phyloP scores from a whole-genome alignment of 139 green algal species.

The Micractinium sp. region DNA sequence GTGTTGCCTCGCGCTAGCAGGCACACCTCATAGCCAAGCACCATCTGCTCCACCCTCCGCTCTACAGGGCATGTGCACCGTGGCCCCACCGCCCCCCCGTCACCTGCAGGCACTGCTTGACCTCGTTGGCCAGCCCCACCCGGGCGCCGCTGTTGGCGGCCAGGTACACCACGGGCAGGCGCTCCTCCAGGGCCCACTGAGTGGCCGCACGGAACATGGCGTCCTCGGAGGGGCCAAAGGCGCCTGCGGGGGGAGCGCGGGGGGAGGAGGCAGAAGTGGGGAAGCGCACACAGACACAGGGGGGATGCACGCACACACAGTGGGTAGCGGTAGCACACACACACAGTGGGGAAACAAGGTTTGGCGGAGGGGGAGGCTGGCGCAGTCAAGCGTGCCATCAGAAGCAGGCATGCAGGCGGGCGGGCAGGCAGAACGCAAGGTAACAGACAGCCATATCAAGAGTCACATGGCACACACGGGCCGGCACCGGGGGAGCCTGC shows the following conservation, averaged over 20 bases:
- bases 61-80: background rate
- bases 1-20: no score
- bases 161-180: conserved; percentile 94
- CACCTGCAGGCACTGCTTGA: conserved; percentile 76
- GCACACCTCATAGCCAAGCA: no score
- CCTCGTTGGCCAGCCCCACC: conserved; percentile 92
- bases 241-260: conserved; percentile 19
- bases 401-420: no score
- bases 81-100: background rate
- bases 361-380: no score
- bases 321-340: no score
- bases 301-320: background rate
- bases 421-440: no score
- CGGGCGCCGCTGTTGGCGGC: conserved; percentile 93
- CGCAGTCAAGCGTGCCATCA: no score
- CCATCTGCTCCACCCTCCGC: no score
- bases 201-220: conserved; percentile 87
- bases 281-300: background rate
- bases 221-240: conserved; percentile 93
- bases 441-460: no score
- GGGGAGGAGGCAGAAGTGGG: background rate
- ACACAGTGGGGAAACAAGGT: no score
- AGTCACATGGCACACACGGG: no score
- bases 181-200: conserved; percentile 79
- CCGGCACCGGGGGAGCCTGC: no score